Evolutionary conservation across 768 basidiomycete genomes (phyloP), one percentile per base, ranked within the genome.

Genomic region (Naganishia onofrii): DNA sequence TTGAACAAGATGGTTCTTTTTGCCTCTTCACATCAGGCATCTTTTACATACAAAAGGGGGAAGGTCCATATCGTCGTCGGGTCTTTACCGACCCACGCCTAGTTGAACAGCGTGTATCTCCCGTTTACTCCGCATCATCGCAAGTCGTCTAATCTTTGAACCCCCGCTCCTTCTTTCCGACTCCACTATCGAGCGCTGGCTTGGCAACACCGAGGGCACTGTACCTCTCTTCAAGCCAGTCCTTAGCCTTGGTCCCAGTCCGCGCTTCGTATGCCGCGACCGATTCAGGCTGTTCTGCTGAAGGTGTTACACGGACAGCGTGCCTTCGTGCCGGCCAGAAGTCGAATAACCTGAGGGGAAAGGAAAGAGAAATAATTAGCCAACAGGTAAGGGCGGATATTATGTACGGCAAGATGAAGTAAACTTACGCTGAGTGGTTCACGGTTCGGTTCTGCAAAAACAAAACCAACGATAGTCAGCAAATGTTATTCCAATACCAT

Each of bases 271-370:
- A 92, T 54, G 87, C 89, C 53, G 83, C 86, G 23, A 91, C 91
- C 0, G 88, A 90, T n/a, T 84, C 83, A 0, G 91, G 91, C 71
- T 84, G 85, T 78, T 92, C 90, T 15, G 87, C 91, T 72, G 89
- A 90, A 66, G 91, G 91, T 2, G 91, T 92, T 12, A 88, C 88
- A 56, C 91, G 87, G 44, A 91, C 82, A 17, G 89, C 91, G 77
- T 92, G 91, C 34, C 91, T 86, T 46, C 85, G 87, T 26, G 74
- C 76, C 7, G 78, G 80, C 74, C 72, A 67, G 58, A 58, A 58
- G 48, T 60, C 70, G 68, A 70, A 66, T 42, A 63, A 28, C 1
- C 29, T 34, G 29, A 2, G 12, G 28, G 12, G n/a, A n/a, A 34
- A 17, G 29, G 5, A 34, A 34, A 3, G 56, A 15, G 36, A 44